A percentile compares a stretch with the other conserved stretches of the same genome.
phyloP scores from a whole-genome alignment of 345 rosid species.

The Balakata baccata region DNA sequence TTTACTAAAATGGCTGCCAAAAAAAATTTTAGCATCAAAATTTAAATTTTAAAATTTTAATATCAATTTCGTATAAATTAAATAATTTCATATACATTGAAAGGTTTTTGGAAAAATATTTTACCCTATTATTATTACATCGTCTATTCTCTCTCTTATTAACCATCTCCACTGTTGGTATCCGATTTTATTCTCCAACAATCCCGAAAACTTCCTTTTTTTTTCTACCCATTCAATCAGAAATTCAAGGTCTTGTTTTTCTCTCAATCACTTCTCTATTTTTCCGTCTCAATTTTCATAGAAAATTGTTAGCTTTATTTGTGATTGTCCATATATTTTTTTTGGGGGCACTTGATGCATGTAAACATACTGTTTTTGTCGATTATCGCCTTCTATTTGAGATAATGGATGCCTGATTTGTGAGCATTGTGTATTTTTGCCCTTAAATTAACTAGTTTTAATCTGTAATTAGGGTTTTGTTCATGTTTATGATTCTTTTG shows the following conservation, averaged over 20 bases:
- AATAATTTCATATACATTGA: too few species aligned
- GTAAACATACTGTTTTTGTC: neutral
- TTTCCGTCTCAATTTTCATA: neutral
- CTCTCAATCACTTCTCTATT: neutral
- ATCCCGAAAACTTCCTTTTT: neutral
- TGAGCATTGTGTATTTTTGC: neutral
- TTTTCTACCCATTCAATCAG: neutral
- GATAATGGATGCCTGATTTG: neutral
- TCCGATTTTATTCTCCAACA: neutral
- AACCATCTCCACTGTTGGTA: too few species aligned
- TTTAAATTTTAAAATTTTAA: too few species aligned
- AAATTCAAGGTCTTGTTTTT: neutral
- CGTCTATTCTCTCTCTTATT: neutral
- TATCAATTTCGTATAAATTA: too few species aligned
- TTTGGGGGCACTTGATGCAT: neutral
- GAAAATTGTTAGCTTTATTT: neutral
- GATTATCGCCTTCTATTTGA: neutral
- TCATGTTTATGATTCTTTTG: neutral
- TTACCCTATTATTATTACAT: too few species aligned
- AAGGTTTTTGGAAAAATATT: too few species aligned
- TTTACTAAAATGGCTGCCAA: too few species aligned
- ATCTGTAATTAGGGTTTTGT: conserved; percentile 9
- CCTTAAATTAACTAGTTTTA: neutral
- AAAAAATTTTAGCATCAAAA: too few species aligned
- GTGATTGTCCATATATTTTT: neutral